Evolutionary conservation across 192 early-diverging fungal species (phyloP).

Genomic region (Rhizoclosmatium sp.): DNA sequence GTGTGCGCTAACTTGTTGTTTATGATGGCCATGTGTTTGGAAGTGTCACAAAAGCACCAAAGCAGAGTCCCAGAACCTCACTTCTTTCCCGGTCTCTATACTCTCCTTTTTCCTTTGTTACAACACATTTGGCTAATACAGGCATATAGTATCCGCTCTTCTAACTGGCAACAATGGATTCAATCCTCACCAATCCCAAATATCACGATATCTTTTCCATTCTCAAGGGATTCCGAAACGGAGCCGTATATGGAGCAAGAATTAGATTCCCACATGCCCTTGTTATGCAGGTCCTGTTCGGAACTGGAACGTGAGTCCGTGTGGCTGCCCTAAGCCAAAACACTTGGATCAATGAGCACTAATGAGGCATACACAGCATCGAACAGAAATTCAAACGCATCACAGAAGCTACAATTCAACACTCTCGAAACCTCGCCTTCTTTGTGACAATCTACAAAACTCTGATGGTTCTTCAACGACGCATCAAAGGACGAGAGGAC

Average conservation of each 20-base stretch:
- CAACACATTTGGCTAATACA: no score
- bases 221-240: constrained; percentile 67
- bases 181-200: background rate
- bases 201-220: constrained; percentile 24
- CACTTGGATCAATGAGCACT: background rate
- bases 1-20: no score
- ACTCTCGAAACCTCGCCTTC: constrained; percentile 86
- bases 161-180: background rate
- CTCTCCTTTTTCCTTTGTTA: no score
- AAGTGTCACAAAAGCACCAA: no score
- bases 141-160: background rate
- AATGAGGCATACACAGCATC: constrained; percentile 55
- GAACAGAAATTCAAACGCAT: constrained; percentile 81
- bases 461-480: constrained; percentile 78
- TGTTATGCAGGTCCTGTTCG: constrained; percentile 73
- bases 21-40: no score
- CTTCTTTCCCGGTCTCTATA: no score
- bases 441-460: constrained; percentile 97
- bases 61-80: no score
- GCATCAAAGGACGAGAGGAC: constrained; percentile 77
- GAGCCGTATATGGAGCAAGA: constrained; percentile 94
- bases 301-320: constrained; percentile 74
- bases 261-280: constrained; percentile 72
- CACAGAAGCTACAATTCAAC: constrained; percentile 85
- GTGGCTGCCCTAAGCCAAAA: background rate